Evolutionary conservation across 345 rosid genomes (phyloP), one percentile per base, ranked within the genome.

Genomic region (Gossypium stocksii): DNA sequence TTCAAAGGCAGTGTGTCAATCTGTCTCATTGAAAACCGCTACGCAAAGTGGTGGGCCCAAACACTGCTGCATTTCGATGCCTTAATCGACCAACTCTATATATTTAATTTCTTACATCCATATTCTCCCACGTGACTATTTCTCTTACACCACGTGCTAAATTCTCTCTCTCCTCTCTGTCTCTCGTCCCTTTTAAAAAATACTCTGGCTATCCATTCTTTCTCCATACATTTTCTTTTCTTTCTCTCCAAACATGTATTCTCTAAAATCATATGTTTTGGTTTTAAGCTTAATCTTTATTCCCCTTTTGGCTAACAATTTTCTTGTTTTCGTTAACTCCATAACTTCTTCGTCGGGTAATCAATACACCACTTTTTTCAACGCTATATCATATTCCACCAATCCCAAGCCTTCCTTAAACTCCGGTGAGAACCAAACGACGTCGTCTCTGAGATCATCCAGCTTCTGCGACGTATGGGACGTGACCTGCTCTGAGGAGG

Each of bases 131-230:
- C 82, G 87, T 83, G 88, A 52, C 56, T n/a, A 41, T 45, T 73
- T 76, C 54, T 68, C 74, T 44, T 17, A 45, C 61, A 75, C 83
- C 88, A 86, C 91, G 86, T 83, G 88, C 80, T 81, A 2, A 17
- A 49, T 61, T 17, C n/a, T 19, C 70, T 51, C 63, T 51, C 59
- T 61, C 38, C 20, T 34, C 7, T 5, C 10, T 59, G 0, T 20
- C 9, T 1, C 2, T 22, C n/a, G 41, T 2, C 51, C 16, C 51
- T 46, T 22, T 13, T 0, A 19, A 8, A 41, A 3, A 41, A 5
- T 2, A 12, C 14, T 46, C 14, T 16, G 57, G 23, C 59, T 51
- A 58, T 17, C 45, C 10, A 1, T n/a, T 9, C 27, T 59, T 27
- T 27, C 2, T 9, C 48, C 53, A 29, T 45, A 12, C 3, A 45